A percentile compares a stretch with the other conserved stretches of the same genome.
Evolutionary conservation across 345 rosid species (phyloP).

Genomic region (Pelargonium nanum): DNA sequence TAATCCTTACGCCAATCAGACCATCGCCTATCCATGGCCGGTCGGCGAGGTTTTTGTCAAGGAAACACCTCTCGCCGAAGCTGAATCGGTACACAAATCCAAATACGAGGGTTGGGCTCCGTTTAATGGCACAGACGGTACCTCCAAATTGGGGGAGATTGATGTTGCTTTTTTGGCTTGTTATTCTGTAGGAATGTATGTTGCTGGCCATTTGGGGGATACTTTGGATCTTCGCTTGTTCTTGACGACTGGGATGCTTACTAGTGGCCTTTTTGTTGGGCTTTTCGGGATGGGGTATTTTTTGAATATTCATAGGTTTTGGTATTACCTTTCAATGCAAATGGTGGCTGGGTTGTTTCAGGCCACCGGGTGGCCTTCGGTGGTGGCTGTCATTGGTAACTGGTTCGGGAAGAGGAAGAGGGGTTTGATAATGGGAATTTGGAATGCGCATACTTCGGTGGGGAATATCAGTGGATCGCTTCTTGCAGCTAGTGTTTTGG

Average conservation of each 20-base stretch:
- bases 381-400: constrained; percentile 91
- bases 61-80: constrained; percentile 10
- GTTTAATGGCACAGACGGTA: constrained; percentile 55
- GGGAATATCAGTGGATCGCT: constrained; percentile 87
- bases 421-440: constrained; percentile 92
- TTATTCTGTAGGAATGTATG: constrained; percentile 77
- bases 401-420: constrained; percentile 91
- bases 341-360: constrained; percentile 88
- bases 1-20: constrained; percentile 38
- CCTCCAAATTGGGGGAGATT: constrained; percentile 72
- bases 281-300: constrained; percentile 90
- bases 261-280: constrained; percentile 80
- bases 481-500: constrained; percentile 77
- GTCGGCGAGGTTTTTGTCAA: constrained; percentile 49
- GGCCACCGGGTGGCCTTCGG: constrained; percentile 96
- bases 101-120: constrained; percentile 61
- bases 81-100: not conserved
- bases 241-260: constrained; percentile 73
- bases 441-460: constrained; percentile 95
- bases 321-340: constrained; percentile 63
- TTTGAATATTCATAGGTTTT: constrained; percentile 60
- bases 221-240: constrained; percentile 76
- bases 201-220: constrained; percentile 90
- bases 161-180: constrained; percentile 86
- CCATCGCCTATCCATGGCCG: constrained; percentile 48